A percentile compares a stretch with the other conserved stretches of the same genome.
Evolutionary conservation across 805 yeast species (phyloP).

Genomic region (Clavispora santaluciae): DNA sequence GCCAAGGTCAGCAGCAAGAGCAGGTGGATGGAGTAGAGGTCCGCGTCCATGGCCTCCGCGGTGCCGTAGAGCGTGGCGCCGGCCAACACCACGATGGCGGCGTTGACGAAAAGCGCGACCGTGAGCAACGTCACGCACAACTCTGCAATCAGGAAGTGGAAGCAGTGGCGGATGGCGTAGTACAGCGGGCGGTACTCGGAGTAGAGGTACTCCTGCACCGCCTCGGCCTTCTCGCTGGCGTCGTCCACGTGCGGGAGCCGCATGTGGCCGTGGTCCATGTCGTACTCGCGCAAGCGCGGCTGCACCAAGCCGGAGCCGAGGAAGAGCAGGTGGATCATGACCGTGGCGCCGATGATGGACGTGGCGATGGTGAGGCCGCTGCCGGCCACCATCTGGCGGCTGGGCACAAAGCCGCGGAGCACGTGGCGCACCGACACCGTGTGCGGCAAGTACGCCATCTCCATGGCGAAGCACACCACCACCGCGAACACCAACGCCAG

Average conservation of each 20-base stretch:
- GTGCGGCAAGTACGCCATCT: conserved; percentile 33
- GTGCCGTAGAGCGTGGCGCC: conserved; percentile 73
- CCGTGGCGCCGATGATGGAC: conserved; percentile 47
- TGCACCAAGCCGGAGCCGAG: conserved; percentile 48
- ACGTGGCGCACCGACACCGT: conserved; percentile 24
- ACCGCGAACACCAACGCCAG: conserved; percentile 40
- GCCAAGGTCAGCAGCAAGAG: conserved; percentile 59
- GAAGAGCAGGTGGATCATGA: conserved; percentile 48
- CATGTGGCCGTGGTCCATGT: conserved; percentile 32
- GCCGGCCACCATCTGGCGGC: conserved; percentile 37
- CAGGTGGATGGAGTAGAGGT: conserved; percentile 69
- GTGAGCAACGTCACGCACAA: conserved; percentile 65
- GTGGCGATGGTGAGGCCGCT: conserved; percentile 44
- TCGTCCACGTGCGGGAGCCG: conserved; percentile 8
- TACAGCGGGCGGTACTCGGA: conserved; percentile 61
- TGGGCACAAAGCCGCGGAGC: conserved; percentile 43
- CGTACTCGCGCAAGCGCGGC: conserved; percentile 44
- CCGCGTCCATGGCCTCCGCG: conserved; percentile 67
- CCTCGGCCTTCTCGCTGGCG: conserved; percentile 1
- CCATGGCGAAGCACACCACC: conserved; percentile 43
- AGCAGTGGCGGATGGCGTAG: conserved; percentile 66
- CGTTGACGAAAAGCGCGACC: conserved; percentile 81
- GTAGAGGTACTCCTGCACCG: conserved; percentile 29
- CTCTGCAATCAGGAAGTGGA: conserved; percentile 70
- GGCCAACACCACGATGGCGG: conserved; percentile 76